phyloP scores from a whole-genome alignment of 371 early-diverging fungal species.

The Apophysomyces sp. region DNA sequence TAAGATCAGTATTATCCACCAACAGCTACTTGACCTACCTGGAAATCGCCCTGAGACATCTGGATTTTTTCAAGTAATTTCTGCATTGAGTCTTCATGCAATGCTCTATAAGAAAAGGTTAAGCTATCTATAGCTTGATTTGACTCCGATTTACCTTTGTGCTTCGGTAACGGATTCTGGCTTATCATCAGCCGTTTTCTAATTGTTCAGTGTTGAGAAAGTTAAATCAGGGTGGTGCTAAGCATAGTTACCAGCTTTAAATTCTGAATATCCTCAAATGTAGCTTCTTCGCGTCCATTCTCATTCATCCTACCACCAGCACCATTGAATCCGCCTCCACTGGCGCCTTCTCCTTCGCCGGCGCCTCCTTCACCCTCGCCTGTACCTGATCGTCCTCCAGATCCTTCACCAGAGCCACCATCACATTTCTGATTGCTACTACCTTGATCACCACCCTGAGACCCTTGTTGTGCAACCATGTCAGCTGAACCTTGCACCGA shows the following conservation, averaged over 20 bases:
- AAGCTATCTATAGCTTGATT: neutral
- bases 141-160: conserved; percentile 40
- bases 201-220: conserved; percentile 9
- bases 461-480: conserved; percentile 34
- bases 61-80: conserved; percentile 63
- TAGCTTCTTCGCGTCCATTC: conserved; percentile 60
- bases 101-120: conserved; percentile 39
- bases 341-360: conserved; percentile 29
- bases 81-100: conserved; percentile 69
- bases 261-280: conserved; percentile 64
- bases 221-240: neutral
- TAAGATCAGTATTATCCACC: neutral
- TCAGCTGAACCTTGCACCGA: conserved; percentile 28
- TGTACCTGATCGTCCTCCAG: conserved; percentile 24
- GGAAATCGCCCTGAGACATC: conserved; percentile 73
- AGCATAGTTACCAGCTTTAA: conserved; percentile 57
- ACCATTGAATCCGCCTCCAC: conserved; percentile 43
- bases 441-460: conserved; percentile 21
- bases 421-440: neutral
- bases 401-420: conserved; percentile 37
- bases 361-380: conserved; percentile 30
- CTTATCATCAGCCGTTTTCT: conserved; percentile 48
- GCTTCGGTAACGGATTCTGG: conserved; percentile 54
- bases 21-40: conserved; percentile 20
- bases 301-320: conserved; percentile 49